phyloP scores from a whole-genome alignment of 345 rosid species.

The Citrus glauca region DNA sequence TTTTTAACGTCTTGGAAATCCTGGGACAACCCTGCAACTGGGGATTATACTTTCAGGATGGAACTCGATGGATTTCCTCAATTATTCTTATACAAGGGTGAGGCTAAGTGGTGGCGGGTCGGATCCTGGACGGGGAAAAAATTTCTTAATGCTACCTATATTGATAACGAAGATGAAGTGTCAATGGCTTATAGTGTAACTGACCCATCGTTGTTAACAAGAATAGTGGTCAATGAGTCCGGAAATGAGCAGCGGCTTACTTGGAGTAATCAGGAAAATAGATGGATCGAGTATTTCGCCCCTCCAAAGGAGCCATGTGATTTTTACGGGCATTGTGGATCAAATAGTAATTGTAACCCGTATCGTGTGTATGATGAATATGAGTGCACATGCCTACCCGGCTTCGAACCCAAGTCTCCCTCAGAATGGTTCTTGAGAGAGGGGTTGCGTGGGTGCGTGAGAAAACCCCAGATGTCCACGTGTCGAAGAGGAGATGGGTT shows the following conservation, averaged over 20 bases:
- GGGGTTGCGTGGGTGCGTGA: conserved; percentile 44
- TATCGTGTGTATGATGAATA: conserved; percentile 16
- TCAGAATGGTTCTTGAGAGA: conserved; percentile 52
- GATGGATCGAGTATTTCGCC: conserved; percentile 44
- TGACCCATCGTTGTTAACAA: conserved; percentile 32
- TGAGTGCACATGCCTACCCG: conserved; percentile 60
- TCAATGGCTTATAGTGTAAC: conserved; percentile 25
- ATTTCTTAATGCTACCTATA: conserved; percentile 29
- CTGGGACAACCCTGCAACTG: conserved; percentile 41
- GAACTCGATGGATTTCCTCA: conserved; percentile 50
- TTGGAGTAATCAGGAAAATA: conserved; percentile 33
- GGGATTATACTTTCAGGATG: conserved; percentile 37
- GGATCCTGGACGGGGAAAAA: conserved; percentile 61
- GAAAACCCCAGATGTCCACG: conserved; percentile 16
- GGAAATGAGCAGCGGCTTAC: conserved; percentile 43
- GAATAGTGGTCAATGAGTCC: conserved; percentile 48
- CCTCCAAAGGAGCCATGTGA: conserved; percentile 70
- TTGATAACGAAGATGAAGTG: conserved; percentile 33
- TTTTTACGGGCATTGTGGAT: conserved; percentile 50
- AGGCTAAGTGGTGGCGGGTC: conserved; percentile 33
- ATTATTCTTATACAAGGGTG: conserved; percentile 39
- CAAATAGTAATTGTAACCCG: conserved; percentile 40
- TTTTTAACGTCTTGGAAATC: conserved; percentile 53
- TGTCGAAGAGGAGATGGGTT: conserved; percentile 50
- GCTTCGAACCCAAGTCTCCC: conserved; percentile 50